phyloP scores from a whole-genome alignment of 116 monocot genomes.

The Phalaenopsis hybrid region DNA sequence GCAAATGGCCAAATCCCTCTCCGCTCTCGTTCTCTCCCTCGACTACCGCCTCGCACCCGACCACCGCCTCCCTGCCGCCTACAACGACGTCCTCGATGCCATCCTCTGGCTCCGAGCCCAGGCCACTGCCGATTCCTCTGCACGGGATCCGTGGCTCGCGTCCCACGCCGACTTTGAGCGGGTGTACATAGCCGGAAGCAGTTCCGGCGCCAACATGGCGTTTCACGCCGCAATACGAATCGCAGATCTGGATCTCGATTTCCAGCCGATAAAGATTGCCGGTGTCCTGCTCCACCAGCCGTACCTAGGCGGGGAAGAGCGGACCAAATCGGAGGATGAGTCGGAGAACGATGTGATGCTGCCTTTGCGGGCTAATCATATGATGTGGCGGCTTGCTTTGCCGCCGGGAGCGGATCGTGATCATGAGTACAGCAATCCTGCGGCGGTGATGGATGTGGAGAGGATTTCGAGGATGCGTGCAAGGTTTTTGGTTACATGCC shows the following conservation, averaged over 20 bases:
- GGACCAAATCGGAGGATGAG: constrained; percentile 26
- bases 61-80: constrained; percentile 5
- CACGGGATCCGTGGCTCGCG: neutral
- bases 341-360: constrained; percentile 32
- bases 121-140: neutral
- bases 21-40: constrained; percentile 6
- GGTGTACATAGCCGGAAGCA: constrained; percentile 35
- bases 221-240: constrained; percentile 13
- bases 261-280: neutral
- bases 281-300: constrained; percentile 37
- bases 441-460: neutral
- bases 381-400: constrained; percentile 49
- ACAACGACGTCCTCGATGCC: constrained; percentile 1
- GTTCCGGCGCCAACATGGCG: constrained; percentile 48
- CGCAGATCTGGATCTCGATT: constrained; percentile 8
- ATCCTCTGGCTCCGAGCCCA: neutral
- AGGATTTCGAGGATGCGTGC: constrained; percentile 8
- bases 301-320: constrained; percentile 34
- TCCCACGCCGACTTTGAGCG: constrained; percentile 36
- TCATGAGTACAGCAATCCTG: constrained; percentile 43
- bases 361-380: constrained; percentile 32
- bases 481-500: constrained; percentile 37
- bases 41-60: constrained; percentile 10
- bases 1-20: neutral
- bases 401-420: constrained; percentile 39